Evolutionary conservation across 768 basidiomycete species (phyloP).

Genomic region (Thelephora aurantiotincta): DNA sequence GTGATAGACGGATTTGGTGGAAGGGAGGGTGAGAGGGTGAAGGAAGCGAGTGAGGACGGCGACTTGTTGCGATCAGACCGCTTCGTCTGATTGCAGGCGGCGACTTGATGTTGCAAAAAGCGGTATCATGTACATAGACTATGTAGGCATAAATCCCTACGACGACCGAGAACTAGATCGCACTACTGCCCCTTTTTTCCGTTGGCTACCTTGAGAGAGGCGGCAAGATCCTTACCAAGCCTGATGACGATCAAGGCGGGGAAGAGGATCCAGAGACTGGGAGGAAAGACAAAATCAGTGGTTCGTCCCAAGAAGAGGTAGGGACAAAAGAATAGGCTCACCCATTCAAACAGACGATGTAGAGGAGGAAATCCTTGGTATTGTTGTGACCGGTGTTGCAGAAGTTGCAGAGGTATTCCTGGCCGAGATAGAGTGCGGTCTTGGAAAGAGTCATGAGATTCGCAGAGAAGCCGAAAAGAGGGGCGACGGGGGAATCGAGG

Average conservation of each 20-base stretch:
- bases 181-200: no score
- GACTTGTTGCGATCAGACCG: no score
- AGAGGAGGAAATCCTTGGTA: conserved; percentile 30
- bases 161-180: no score
- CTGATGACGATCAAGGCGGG: conserved; percentile 44
- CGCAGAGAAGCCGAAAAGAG: conserved; percentile 59
- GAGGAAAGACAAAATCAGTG: conserved; percentile 1
- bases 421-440: conserved; percentile 68
- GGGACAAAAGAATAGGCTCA: conserved; percentile 19
- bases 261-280: conserved; percentile 65
- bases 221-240: conserved; percentile 49
- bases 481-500: conserved; percentile 44
- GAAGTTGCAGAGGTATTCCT: conserved; percentile 62
- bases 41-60: no score
- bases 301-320: background rate
- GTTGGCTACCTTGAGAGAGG: conserved; percentile 22
- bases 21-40: no score
- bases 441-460: conserved; percentile 75
- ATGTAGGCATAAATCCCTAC: no score
- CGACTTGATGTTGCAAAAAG: no score
- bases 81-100: no score
- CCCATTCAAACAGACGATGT: conserved; percentile 76
- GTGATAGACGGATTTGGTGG: no score
- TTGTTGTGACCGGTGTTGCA: conserved; percentile 70
- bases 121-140: no score